phyloP scores from a whole-genome alignment of 441 rosid species.

The Dalechampia spathulata region DNA sequence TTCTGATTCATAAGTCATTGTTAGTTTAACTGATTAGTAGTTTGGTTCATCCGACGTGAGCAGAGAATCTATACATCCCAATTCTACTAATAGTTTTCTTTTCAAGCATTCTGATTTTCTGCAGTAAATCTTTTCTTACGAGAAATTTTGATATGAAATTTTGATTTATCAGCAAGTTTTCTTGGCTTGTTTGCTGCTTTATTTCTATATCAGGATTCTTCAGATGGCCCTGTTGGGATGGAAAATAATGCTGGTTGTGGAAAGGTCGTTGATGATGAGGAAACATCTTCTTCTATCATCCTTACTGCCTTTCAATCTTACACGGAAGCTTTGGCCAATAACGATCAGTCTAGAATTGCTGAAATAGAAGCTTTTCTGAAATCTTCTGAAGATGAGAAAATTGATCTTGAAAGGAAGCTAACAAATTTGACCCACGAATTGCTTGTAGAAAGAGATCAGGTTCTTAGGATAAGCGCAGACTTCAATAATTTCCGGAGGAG shows the following conservation, averaged over 20 bases:
- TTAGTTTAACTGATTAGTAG: too few species aligned
- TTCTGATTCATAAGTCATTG: too few species aligned
- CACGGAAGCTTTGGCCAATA: conserved; percentile 64
- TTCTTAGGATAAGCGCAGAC: conserved; percentile 85
- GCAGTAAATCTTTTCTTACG: neutral
- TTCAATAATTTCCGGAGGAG: conserved; percentile 94
- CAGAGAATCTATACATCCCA: too few species aligned
- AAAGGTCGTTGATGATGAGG: conserved; percentile 37
- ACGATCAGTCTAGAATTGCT: conserved; percentile 46
- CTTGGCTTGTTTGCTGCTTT: conserved; percentile 13
- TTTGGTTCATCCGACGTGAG: neutral
- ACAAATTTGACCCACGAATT: conserved; percentile 51
- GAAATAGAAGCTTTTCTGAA: conserved; percentile 58
- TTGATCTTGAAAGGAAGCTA: conserved; percentile 46
- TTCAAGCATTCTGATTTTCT: neutral
- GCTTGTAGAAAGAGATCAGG: conserved; percentile 54
- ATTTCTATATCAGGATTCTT: conserved; percentile 48
- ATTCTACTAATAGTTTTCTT: neutral
- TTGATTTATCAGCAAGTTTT: too few species aligned
- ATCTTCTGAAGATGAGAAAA: conserved; percentile 71
- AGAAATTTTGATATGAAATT: neutral
- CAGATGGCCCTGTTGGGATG: conserved; percentile 38
- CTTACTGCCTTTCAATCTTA: conserved; percentile 40
- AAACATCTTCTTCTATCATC: conserved; percentile 37
- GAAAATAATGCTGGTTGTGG: conserved; percentile 23